Evolutionary conservation across 257 asterid genomes (phyloP).

Genomic region (Lavandula angustifolia): DNA sequence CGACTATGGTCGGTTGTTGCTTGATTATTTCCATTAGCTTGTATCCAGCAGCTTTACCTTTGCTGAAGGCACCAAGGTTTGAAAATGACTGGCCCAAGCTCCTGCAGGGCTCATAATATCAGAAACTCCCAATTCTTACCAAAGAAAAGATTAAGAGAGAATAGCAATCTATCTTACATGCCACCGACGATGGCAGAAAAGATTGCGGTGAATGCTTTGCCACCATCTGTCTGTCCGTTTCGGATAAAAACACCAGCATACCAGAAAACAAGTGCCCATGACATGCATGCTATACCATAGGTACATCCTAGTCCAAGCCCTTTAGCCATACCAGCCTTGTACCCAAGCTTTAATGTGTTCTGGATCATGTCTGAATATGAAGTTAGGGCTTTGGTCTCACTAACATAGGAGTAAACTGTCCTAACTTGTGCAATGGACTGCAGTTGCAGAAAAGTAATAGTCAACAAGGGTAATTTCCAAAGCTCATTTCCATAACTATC

Average conservation of each 20-base stretch:
- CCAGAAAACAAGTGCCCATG: slow-evolving; percentile 99
- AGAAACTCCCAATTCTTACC: slow-evolving; percentile 15
- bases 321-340: slow-evolving; percentile 98
- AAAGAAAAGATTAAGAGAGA: background rate
- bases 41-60: slow-evolving; percentile 96
- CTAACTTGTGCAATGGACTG: slow-evolving; percentile 97
- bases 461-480: background rate
- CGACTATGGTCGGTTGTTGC: slow-evolving; percentile 79
- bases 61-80: slow-evolving; percentile 92
- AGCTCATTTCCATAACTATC: background rate
- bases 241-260: slow-evolving; percentile 96
- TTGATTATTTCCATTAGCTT: slow-evolving; percentile 87
- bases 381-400: slow-evolving; percentile 73
- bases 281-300: slow-evolving; percentile 96
- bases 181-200: slow-evolving; percentile 97
- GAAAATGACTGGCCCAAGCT: slow-evolving; percentile 98
- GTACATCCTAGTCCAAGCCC: slow-evolving; percentile 97
- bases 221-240: slow-evolving; percentile 88
- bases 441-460: slow-evolving; percentile 29
- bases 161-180: slow-evolving; percentile 64
- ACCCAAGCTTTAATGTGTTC: slow-evolving; percentile 85
- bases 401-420: slow-evolving; percentile 92
- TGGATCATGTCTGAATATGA: slow-evolving; percentile 90
- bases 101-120: slow-evolving; percentile 50
- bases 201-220: slow-evolving; percentile 94